Evolutionary conservation across 2,329 filamentous ascomycete species (phyloP).

Genomic region (Arthrobotrys sphaeroides): DNA sequence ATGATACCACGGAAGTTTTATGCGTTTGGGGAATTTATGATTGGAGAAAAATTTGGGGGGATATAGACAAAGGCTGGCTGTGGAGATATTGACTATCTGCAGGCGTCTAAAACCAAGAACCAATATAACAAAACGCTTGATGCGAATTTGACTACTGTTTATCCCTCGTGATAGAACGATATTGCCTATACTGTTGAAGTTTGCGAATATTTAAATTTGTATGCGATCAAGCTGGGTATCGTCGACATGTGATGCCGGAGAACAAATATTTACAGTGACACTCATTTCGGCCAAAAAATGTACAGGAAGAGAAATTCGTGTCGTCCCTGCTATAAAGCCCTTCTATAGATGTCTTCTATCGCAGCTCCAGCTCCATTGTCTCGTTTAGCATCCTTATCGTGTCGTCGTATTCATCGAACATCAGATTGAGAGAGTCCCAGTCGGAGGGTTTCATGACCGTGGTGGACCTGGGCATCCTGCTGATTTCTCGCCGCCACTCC

Average conservation of each 20-base stretch:
- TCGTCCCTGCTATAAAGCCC: too few species aligned
- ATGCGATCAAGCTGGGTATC: not conserved
- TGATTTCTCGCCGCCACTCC: constrained; percentile 61
- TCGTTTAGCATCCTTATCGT: constrained; percentile 51
- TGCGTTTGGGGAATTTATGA: not conserved
- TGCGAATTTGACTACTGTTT: constrained; percentile 1
- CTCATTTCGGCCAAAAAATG: constrained; percentile 11
- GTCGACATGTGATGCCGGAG: not conserved
- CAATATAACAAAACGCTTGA: not conserved
- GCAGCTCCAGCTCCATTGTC: constrained; percentile 47
- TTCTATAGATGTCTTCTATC: constrained; percentile 14
- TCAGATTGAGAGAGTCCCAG: constrained; percentile 28
- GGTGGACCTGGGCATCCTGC: constrained; percentile 58
- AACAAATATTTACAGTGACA: not conserved
- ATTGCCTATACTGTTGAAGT: too few species aligned
- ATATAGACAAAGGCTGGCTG: constrained; percentile 9
- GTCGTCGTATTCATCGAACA: constrained; percentile 49
- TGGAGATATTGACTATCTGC: constrained; percentile 8
- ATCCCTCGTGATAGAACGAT: not conserved
- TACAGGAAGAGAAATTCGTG: constrained; percentile 5
- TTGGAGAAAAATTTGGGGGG: not conserved
- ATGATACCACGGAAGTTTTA: constrained; percentile 31
- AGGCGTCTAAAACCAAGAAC: not conserved
- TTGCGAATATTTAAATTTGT: not conserved
- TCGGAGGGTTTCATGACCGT: constrained; percentile 12